Evolutionary conservation across 495 filamentous ascomycete species (phyloP), one percentile per base, ranked within the genome.

Genomic region (Neurospora sp.): DNA sequence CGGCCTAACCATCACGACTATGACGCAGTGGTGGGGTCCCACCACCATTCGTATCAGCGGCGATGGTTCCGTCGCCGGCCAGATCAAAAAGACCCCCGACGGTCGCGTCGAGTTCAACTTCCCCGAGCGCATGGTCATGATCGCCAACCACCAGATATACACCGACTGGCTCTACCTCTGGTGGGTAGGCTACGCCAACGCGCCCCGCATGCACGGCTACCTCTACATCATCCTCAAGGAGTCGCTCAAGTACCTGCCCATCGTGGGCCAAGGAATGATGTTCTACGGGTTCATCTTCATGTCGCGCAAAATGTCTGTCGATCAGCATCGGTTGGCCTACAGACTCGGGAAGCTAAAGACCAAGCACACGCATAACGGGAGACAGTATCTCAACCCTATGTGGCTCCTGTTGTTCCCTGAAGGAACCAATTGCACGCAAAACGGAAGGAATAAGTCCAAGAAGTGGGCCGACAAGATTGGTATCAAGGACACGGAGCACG

Each of bases 111-210:
- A 92, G 74, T 91, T 90, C 76, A 81, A 87, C 74, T 95, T 96
- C 74, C 92, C 93, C 2, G 90, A 93, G 79, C 86, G 93, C 66
- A 83, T 94, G 82, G 84, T 96, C 69, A 83, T 96, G 80, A 93
- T 95, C 72, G 91, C 93, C 23, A 96, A 96, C 80, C 93, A 96
- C 79, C 92, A 95, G 86, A 87, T 96, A 70, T 96, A 96, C 77
- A 93, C 93, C 7, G 93, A 96, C 82, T 96, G 93, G 93, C 80
- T 95, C 12, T 96, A 96, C 78, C 85, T 96, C 14, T 96, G 93
- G 93, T 96, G 93, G 92, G 88, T 92, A 20, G 90, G 90, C 31
- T 96, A 95, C 76, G 90, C 93, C 35, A 88, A 87, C 76, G 76
- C 74, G 1, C 87, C 90, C 35, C 82, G 85, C 54, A 91, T 92